A percentile compares a stretch with the other conserved stretches of the same genome.
These are phyloP conservation scores for Chrysoporthe cubensis DNA, from an alignment of 2,329 filamentous ascomycete genomes.

Conservation along the genomic window DNA sequence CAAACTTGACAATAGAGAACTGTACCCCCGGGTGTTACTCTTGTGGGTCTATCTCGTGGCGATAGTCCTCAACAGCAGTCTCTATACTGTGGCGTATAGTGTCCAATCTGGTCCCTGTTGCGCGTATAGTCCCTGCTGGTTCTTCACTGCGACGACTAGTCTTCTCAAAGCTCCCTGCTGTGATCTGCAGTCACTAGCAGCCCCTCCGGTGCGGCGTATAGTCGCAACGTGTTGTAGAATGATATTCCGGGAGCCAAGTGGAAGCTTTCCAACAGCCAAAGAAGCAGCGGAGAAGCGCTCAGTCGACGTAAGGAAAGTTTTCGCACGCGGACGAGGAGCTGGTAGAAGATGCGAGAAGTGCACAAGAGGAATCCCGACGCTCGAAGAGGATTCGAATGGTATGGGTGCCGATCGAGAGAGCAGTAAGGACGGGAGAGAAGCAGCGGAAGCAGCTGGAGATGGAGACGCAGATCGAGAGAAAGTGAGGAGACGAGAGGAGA, in stretches of 20 bases:
- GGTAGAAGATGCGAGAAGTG: slow-evolving; percentile 30
- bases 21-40: slow-evolving; percentile 6
- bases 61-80: slow-evolving; percentile 4
- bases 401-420: slow-evolving; percentile 24
- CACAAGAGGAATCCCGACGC: slow-evolving; percentile 29
- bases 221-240: slow-evolving; percentile 2
- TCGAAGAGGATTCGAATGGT: slow-evolving; percentile 32
- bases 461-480: slow-evolving; percentile 33
- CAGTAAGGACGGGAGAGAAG: slow-evolving; percentile 12
- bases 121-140: neutral
- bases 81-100: neutral
- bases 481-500: slow-evolving; percentile 27
- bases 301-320: slow-evolving; percentile 27
- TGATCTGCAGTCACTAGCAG: neutral
- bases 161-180: slow-evolving; percentile 2
- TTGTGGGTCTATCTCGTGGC: slow-evolving; percentile 2
- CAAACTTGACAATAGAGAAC: slow-evolving; percentile 15
- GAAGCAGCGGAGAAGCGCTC: slow-evolving; percentile 21
- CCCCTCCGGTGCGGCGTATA: neutral
- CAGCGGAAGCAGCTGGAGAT: slow-evolving; percentile 7
- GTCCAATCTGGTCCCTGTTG: neutral
- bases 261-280: slow-evolving; percentile 23
- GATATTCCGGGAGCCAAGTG: slow-evolving; percentile 16
- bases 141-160: slow-evolving; percentile 6
- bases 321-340: slow-evolving; percentile 25